Conservation (phyloP, 768 basidiomycete species). For the Rhodotorula paludigena region DNA sequence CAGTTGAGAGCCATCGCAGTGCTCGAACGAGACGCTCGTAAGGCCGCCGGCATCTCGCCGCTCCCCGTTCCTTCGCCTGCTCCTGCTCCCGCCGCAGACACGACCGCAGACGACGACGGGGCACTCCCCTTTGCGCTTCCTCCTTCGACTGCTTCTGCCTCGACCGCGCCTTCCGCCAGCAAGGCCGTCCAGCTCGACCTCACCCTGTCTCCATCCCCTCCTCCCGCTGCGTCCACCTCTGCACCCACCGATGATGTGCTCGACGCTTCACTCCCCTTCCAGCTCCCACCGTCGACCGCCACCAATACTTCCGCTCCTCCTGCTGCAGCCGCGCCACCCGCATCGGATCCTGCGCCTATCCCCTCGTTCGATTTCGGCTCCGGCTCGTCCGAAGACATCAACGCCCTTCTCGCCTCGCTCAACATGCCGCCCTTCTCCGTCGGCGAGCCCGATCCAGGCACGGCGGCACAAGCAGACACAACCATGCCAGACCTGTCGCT, state of each 20-base stretch:
- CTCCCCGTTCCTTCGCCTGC: not conserved
- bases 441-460: not conserved
- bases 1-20: slow-evolving; percentile 21
- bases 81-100: not conserved
- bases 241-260: not conserved
- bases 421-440: slow-evolving; percentile 8
- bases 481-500: not conserved
- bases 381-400: slow-evolving; percentile 5
- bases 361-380: not conserved
- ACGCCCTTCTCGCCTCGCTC: slow-evolving; percentile 21
- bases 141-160: not conserved
- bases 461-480: not conserved
- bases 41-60: slow-evolving; percentile 6
- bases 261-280: not conserved
- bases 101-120: not conserved
- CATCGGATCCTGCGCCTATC: not conserved
- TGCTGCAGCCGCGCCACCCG: not conserved
- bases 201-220: slow-evolving; percentile 21
- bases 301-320: not conserved
- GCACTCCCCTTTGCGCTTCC: slow-evolving; percentile 1
- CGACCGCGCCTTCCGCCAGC: not conserved
- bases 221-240: not conserved
- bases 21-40: slow-evolving; percentile 19
- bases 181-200: slow-evolving; percentile 10
- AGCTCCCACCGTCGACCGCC: not conserved